Percentiles rank a stretch among this genome's conserved stretches.
Evolutionary conservation across 31 red algal genomes (phyloP).

Genomic region (Bonnemaisonia californica): DNA sequence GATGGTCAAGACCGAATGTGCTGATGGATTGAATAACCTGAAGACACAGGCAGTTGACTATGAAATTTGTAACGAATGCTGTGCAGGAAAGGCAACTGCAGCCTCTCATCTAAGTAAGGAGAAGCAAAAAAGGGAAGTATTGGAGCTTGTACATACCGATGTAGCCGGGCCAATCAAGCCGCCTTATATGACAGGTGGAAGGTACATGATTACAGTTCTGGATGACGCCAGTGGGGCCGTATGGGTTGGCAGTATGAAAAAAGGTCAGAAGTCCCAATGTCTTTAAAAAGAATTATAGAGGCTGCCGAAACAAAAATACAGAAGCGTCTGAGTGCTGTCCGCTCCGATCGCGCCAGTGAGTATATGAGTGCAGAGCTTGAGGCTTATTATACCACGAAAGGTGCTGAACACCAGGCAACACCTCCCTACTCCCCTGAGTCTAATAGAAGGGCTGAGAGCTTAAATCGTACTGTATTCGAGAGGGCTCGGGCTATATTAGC

Average conservation of each 20-base stretch:
- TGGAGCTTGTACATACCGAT: background rate
- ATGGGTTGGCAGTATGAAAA: background rate
- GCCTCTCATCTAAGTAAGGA: background rate
- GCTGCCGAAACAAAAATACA: background rate
- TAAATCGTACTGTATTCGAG: conserved; percentile 5
- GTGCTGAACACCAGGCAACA: background rate
- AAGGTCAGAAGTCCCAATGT: background rate
- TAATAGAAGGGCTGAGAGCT: conserved; percentile 1
- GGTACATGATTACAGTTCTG: background rate
- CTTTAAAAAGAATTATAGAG: background rate
- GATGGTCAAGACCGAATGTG: background rate
- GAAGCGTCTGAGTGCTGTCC: background rate
- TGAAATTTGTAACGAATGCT: background rate
- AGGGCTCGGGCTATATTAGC: background rate
- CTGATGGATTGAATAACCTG: background rate
- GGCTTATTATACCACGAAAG: background rate
- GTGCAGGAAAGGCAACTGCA: conserved; percentile 7
- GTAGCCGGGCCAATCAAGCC: background rate
- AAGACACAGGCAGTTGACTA: background rate
- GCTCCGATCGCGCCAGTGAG: background rate
- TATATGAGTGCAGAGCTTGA: background rate
- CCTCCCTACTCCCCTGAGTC: conserved; percentile 1
- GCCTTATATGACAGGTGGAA: background rate
- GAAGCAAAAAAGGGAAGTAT: background rate
- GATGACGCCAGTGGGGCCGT: background rate